Evolutionary conservation across 305 asterid genomes (phyloP), one percentile per base, ranked within the genome.

Genomic region (Coffea humblotiana): DNA sequence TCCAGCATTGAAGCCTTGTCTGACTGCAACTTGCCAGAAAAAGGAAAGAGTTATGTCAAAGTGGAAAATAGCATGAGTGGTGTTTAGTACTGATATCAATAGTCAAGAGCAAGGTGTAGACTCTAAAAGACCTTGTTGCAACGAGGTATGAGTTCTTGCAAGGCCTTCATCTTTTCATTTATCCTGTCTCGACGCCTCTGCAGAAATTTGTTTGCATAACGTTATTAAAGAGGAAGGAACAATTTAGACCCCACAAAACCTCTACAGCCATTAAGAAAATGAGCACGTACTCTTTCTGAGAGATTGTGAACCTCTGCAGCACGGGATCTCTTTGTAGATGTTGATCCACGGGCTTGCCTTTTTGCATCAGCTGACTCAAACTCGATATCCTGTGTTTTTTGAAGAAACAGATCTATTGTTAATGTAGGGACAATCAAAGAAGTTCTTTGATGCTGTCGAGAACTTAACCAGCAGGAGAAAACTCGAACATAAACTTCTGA

Each of bases 141-240:
- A 40, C 94, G 92, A 61, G 99, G 99, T 79, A 95, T 90, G 81
- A 95, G 98, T 86, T 92, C 97, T 80, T 90, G 97, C 68, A 95
- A 81, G 37, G 94, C 89, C 86, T 68, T 92, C 97, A 95, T 93
- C 86, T 88, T 93, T 77, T 95, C 99, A 19, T 95, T 95, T 80
- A 95, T 95, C 84, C 95, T 88, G 80, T 93, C 97, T 51, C 99
- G 91, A 58, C 97, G 99, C 86, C 92, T 90, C 98, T 95, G 91
- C 84, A 85, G 5, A 70, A 84, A 54, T 66, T 54, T 78, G 77
- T 75, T 77, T 16, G 71, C 43, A 82, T 51, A 7, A n/a, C 21
- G 78, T 23, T 27, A 74, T 73, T 79, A 35, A 81, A 61, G 67
- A 80, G 21, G 8, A 47, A 25, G 63, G 63, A 52, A 75, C 21